phyloP scores from a whole-genome alignment of 2,329 filamentous ascomycete genomes.

The Phialophora macrospora region DNA sequence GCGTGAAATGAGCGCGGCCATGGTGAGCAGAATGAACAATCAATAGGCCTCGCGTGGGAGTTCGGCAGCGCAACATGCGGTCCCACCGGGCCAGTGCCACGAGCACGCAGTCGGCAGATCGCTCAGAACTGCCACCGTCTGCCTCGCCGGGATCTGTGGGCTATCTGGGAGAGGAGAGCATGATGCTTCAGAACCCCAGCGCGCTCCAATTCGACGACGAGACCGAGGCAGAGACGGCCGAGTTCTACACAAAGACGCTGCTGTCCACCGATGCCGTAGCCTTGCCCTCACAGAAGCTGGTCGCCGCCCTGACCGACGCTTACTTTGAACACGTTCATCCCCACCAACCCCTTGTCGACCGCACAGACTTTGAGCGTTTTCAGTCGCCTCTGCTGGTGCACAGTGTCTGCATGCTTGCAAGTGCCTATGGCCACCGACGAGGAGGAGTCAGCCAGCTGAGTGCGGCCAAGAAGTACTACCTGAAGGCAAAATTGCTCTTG shows the following conservation, averaged over 20 bases:
- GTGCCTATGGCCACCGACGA: constrained; percentile 26
- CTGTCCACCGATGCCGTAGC: constrained; percentile 11
- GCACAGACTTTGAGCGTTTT: constrained; percentile 10
- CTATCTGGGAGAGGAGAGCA: constrained; percentile 29
- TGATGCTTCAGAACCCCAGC: constrained; percentile 26
- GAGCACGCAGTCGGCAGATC: too few species aligned
- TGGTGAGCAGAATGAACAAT: too few species aligned
- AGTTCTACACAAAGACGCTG: constrained; percentile 20
- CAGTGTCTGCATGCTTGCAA: constrained; percentile 22
- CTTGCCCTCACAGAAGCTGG: too few species aligned
- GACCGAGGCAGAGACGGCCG: constrained; percentile 26
- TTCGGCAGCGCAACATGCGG: too few species aligned
- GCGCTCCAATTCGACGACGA: constrained; percentile 23
- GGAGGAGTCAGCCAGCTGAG: constrained; percentile 24
- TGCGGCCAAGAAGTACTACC: constrained; percentile 23
- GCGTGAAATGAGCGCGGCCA: too few species aligned
- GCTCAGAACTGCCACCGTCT: too few species aligned
- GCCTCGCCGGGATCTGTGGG: constrained; percentile 19
- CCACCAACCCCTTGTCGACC: too few species aligned
- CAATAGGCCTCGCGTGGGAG: too few species aligned
- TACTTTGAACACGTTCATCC: too few species aligned
- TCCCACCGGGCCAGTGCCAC: too few species aligned
- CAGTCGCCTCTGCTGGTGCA: constrained; percentile 24
- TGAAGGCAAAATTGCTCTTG: constrained; percentile 26
- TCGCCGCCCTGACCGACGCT: too few species aligned